These are phyloP conservation scores for Wickerhamomyces pijperi DNA, from an alignment of 805 yeast genomes.

Conservation along the genomic window DNA sequence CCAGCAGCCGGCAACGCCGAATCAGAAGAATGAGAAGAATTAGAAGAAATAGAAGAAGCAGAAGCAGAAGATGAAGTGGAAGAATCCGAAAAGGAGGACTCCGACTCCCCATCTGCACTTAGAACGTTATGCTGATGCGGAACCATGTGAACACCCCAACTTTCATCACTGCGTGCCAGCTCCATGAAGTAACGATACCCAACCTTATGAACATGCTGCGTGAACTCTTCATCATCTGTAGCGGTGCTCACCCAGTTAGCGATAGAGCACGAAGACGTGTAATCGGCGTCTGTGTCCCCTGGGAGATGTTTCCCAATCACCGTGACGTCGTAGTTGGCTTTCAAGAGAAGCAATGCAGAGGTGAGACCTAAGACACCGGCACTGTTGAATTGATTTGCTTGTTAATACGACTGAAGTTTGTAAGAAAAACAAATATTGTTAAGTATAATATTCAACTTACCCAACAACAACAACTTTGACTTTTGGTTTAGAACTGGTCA, in stretches of 20 bases:
- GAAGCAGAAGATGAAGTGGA: no score
- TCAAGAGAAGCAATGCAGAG: slow-evolving; percentile 28
- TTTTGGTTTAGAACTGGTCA: no score
- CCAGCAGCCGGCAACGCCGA: no score
- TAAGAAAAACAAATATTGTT: no score
- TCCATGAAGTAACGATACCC: slow-evolving; percentile 33
- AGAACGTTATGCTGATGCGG: slow-evolving; percentile 6
- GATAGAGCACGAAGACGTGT: slow-evolving; percentile 55
- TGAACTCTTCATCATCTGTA: slow-evolving; percentile 19
- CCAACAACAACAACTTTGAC: no score
- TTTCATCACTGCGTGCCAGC: slow-evolving; percentile 33
- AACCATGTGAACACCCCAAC: slow-evolving; percentile 29
- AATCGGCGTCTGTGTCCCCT: slow-evolving; percentile 38
- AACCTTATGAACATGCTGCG: slow-evolving; percentile 31
- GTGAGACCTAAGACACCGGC: slow-evolving; percentile 44
- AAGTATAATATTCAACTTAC: no score
- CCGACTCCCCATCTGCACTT: slow-evolving; percentile 4
- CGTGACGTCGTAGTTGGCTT: slow-evolving; percentile 27
- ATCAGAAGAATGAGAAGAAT: no score
- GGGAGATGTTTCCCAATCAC: slow-evolving; percentile 35
- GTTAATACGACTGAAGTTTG: no score
- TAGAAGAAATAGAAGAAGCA: no score
- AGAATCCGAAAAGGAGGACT: slow-evolving; percentile 13
- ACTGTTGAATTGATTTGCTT: no score
- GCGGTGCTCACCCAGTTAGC: slow-evolving; percentile 60